Conservation (phyloP, 495 filamentous ascomycete genomes). For the Cercophora sp. region DNA sequence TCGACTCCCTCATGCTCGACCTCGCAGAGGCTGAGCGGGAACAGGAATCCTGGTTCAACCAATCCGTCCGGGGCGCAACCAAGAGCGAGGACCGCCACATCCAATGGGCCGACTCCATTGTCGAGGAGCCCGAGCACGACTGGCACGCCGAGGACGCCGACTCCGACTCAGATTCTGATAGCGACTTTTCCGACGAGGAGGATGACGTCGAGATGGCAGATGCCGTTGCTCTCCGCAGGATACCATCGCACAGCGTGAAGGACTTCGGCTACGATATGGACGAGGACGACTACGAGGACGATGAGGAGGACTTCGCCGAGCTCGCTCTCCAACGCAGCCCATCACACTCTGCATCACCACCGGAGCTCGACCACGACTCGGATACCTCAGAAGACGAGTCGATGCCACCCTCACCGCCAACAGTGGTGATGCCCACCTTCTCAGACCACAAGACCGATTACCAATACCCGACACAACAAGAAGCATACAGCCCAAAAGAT, state of each 20-base stretch:
- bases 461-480: conserved; percentile 14
- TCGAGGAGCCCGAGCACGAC: conserved; percentile 69
- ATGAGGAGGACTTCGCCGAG: conserved; percentile 65
- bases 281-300: conserved; percentile 57
- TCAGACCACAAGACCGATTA: conserved; percentile 54
- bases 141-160: conserved; percentile 63
- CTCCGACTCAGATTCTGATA: conserved; percentile 23
- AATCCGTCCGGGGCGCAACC: conserved; percentile 76
- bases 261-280: conserved; percentile 54
- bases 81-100: conserved; percentile 62
- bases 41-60: conserved; percentile 98
- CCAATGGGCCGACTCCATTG: conserved; percentile 80
- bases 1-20: conserved; percentile 93
- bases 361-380: conserved; percentile 70
- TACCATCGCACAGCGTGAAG: conserved; percentile 32
- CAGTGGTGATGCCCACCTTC: conserved; percentile 61
- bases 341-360: conserved; percentile 65
- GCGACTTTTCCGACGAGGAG: conserved; percentile 39
- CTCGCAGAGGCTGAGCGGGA: conserved; percentile 91
- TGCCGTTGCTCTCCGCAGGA: conserved; percentile 42
- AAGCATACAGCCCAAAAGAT: conserved; percentile 44
- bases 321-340: conserved; percentile 70
- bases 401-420: conserved; percentile 82
- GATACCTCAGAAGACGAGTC: conserved; percentile 64
- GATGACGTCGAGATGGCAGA: conserved; percentile 53